Conservation (phyloP, 1,139 yeast species). For the Zygosaccharomyces sapae region DNA sequence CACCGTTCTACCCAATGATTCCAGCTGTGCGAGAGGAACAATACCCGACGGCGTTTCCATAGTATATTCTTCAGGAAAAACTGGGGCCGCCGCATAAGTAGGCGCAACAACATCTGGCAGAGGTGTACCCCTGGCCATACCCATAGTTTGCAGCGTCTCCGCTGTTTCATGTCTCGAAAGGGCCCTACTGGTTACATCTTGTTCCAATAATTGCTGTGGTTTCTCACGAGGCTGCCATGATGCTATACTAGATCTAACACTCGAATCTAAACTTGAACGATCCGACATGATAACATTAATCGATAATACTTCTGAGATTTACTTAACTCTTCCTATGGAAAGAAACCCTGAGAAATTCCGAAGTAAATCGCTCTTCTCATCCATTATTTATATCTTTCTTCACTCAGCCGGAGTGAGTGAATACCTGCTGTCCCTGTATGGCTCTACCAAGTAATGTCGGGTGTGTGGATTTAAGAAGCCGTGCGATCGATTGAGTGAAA, state of each 20-base stretch:
- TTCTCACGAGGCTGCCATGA: too few relatives aligned
- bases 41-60: conserved; percentile 82
- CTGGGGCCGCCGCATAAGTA: conserved; percentile 48
- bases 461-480: neutral
- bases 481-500: neutral
- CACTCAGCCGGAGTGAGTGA: neutral
- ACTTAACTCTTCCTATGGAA: too few relatives aligned
- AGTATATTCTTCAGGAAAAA: conserved; percentile 89
- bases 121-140: conserved; percentile 52
- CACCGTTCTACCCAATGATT: conserved; percentile 56
- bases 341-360: too few relatives aligned
- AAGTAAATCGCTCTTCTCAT: too few relatives aligned
- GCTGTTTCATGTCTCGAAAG: conserved; percentile 62
- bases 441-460: neutral
- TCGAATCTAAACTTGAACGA: too few relatives aligned
- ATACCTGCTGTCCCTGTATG: neutral
- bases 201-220: too few relatives aligned
- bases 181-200: conserved; percentile 31
- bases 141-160: conserved; percentile 59
- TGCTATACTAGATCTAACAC: too few relatives aligned
- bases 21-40: conserved; percentile 72
- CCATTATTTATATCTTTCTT: neutral
- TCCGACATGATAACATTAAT: too few relatives aligned
- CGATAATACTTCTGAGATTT: too few relatives aligned
- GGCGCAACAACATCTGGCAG: conserved; percentile 59